These are phyloP conservation scores for Hymenochaete sp. DNA, from an alignment of 1,284 basidiomycete species.

Conservation along the genomic window DNA sequence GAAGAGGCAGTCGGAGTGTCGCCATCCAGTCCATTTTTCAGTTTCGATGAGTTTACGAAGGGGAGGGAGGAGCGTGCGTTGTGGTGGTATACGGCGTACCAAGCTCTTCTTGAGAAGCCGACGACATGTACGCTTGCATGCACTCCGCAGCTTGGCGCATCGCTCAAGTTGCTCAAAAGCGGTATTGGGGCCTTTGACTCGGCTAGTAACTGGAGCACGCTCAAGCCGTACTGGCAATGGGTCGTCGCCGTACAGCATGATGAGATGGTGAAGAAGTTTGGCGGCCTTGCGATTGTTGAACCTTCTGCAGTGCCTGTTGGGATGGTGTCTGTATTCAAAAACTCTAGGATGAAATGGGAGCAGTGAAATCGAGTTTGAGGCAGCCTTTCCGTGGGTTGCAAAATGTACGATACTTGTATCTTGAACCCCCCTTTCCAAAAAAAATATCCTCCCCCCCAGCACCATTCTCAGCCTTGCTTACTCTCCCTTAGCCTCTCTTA, in stretches of 20 bases:
- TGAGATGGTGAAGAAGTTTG: slow-evolving; percentile 35
- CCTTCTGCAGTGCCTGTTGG: slow-evolving; percentile 35
- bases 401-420: background rate
- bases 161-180: slow-evolving; percentile 19
- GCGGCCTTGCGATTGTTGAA: slow-evolving; percentile 35
- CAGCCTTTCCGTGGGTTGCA: background rate
- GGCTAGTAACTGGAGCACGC: slow-evolving; percentile 1
- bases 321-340: slow-evolving; percentile 34
- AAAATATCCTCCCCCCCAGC: no score
- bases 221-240: slow-evolving; percentile 25
- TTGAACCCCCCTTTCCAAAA: no score
- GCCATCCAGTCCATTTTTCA: slow-evolving; percentile 26
- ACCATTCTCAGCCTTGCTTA: no score
- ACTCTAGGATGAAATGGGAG: slow-evolving; percentile 34
- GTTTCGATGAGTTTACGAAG: slow-evolving; percentile 29
- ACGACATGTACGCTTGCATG: slow-evolving; percentile 15
- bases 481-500: no score
- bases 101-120: slow-evolving; percentile 25
- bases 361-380: slow-evolving; percentile 22
- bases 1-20: background rate
- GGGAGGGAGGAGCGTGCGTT: slow-evolving; percentile 28
- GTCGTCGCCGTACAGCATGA: slow-evolving; percentile 34
- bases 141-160: slow-evolving; percentile 25
- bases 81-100: slow-evolving; percentile 28
- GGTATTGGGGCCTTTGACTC: slow-evolving; percentile 10